Base-by-base conservation (phyloP, 2,329 filamentous ascomycete genomes). In the Stromatinia cepivora region DNA sequence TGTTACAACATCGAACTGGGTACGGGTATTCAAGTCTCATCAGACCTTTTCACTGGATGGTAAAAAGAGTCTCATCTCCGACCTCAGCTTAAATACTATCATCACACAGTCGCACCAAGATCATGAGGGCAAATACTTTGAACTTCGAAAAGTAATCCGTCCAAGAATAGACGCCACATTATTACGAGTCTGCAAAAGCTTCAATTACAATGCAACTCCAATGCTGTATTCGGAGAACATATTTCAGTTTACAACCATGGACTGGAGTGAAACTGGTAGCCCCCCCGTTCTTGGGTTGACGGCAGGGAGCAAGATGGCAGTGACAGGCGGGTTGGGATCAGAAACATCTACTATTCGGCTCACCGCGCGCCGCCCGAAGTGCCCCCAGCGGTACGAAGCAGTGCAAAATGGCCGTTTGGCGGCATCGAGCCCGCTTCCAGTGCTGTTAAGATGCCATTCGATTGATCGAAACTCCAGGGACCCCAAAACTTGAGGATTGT, bases 381-480 rank as follows among this genome's bases (percentile, higher is more conserved):
- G 5, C 13, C 31, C 8, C 3, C 22, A 52, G 8, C n/a, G 1
- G 1, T 42, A n/a, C 4, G 2, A 11, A 0, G 4, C 3, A 4
- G 13, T 13, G 15, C 8, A 5, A 13, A 10, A 56, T 1, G 9
- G 53, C 53, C 31, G 28, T 36, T 20, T 56, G 10, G 4, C 0
- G 34, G 9, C 17, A 22, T 22, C 4, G 17, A 34, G 28, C 15
- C 28, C 28, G 9, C 22, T 34, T 7, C 4, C 4, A 2, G 36
- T 25, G 8, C 10, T 9, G 13, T 15, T 22, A 7, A 22, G 22
- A 25, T 0, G 46, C 8, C 1, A 20, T 53, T 36, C 13, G 5
- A 3, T 17, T 36, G 13, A 25, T 59, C 3, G 36, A 45, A 39
- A 25, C 7, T 15, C 22, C 4, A 1, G 22, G 17, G 9, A 17